phyloP scores from a whole-genome alignment of 1,284 basidiomycete species.

The Apiotrichum porosum region DNA sequence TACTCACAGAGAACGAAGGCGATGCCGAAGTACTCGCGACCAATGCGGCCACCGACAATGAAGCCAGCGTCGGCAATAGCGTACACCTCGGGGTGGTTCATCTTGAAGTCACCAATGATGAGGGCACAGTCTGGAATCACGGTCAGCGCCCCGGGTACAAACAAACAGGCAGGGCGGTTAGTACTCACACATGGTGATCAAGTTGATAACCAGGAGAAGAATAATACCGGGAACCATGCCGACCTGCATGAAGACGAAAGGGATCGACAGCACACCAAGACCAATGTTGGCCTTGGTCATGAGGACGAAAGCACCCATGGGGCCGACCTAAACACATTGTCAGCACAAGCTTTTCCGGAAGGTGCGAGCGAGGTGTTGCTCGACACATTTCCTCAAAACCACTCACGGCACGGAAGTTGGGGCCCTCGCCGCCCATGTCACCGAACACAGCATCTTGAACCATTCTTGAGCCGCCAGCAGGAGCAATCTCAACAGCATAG shows the following conservation, averaged over 20 bases:
- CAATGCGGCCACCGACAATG: conserved; percentile 10
- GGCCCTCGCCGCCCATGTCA: conserved; percentile 25
- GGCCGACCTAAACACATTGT: conserved; percentile 9
- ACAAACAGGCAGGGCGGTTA: background rate
- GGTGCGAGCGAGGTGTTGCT: no score
- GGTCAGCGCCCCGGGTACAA: no score
- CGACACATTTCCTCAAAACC: background rate
- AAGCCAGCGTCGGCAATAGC: conserved; percentile 31
- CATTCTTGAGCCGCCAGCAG: conserved; percentile 6
- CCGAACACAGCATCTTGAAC: conserved; percentile 31
- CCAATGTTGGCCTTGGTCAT: conserved; percentile 30
- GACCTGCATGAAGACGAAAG: conserved; percentile 23
- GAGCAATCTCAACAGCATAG: conserved; percentile 14
- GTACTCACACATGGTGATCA: conserved; percentile 35
- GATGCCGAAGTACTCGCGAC: conserved; percentile 11
- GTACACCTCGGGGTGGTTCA: conserved; percentile 35
- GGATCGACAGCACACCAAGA: conserved; percentile 33
- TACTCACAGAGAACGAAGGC: conserved; percentile 10
- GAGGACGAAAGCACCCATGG: conserved; percentile 20
- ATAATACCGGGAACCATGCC: conserved; percentile 39
- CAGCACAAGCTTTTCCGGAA: background rate
- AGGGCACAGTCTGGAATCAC: conserved; percentile 24
- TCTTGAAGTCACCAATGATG: conserved; percentile 40
- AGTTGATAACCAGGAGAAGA: conserved; percentile 34
- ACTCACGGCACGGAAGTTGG: conserved; percentile 31